Percentiles rank a stretch among this genome's conserved stretches.
Evolutionary conservation across 2,329 filamentous ascomycete species (phyloP).

Genomic region (Cordyceps cicadae): DNA sequence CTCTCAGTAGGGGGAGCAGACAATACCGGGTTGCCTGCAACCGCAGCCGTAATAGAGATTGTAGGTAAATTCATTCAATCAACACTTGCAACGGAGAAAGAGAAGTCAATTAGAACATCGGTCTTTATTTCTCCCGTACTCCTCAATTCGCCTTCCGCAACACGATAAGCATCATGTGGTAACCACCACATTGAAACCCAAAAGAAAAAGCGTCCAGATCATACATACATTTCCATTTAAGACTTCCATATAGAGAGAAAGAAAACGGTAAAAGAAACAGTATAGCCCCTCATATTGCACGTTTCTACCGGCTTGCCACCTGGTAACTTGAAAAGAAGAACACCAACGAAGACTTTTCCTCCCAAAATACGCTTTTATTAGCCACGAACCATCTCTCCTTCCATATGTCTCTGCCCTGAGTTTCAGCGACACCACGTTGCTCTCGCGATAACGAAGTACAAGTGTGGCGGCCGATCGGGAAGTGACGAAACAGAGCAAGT

Average conservation of each 20-base stretch:
- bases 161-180: background rate
- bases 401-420: background rate
- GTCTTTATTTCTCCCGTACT: background rate
- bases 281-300: background rate
- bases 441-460: background rate
- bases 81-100: background rate
- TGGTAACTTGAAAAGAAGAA: background rate
- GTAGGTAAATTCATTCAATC: background rate
- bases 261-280: background rate
- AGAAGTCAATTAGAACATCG: background rate
- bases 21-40: no score
- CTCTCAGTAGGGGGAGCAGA: no score
- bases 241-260: background rate
- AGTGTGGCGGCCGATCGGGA: background rate
- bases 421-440: background rate
- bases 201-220: background rate
- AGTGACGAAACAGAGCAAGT: background rate
- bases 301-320: background rate
- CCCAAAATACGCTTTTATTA: background rate
- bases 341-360: background rate
- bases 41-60: background rate
- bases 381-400: background rate
- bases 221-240: conserved; percentile 3
- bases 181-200: background rate
- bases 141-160: background rate